phyloP scores from a whole-genome alignment of 768 basidiomycete species.

The Boletus tylopilopsis region DNA sequence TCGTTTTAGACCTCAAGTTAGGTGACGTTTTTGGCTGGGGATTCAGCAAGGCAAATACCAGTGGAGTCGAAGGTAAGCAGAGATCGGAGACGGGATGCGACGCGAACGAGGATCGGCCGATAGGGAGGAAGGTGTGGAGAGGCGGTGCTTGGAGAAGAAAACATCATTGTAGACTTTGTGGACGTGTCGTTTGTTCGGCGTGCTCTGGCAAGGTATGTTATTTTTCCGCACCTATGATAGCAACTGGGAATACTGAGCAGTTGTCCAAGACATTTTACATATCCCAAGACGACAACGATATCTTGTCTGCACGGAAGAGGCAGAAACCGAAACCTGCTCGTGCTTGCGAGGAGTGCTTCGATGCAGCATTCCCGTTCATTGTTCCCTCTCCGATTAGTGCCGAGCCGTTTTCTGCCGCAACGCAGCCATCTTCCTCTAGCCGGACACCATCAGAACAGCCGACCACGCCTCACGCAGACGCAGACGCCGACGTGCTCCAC shows the following conservation, averaged over 20 bases:
- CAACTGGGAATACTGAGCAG: constrained; percentile 1
- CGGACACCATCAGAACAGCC: constrained; percentile 12
- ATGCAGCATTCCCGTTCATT: constrained; percentile 71
- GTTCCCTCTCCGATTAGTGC: neutral
- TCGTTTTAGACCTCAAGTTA: constrained; percentile 26
- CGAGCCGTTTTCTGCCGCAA: constrained; percentile 6
- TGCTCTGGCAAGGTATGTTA: constrained; percentile 70
- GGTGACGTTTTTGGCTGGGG: constrained; percentile 29
- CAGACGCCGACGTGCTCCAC: constrained; percentile 2
- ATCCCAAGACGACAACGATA: constrained; percentile 38
- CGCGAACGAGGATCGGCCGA: constrained; percentile 2
- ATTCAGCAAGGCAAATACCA: constrained; percentile 38
- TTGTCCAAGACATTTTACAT: constrained; percentile 75
- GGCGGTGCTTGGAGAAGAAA: constrained; percentile 48
- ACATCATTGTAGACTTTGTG: constrained; percentile 87
- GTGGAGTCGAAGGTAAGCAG: constrained; percentile 10
- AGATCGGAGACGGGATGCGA: constrained; percentile 10
- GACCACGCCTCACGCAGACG: constrained; percentile 20
- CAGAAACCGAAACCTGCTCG: constrained; percentile 60
- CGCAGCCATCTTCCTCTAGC: constrained; percentile 6
- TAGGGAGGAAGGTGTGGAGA: constrained; percentile 8
- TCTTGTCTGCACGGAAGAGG: constrained; percentile 35
- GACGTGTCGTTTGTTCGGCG: constrained; percentile 76
- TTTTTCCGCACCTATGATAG: no score
- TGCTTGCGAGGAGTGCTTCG: constrained; percentile 84